These are phyloP conservation scores for Amanita fuliginea DNA, from an alignment of 768 basidiomycete species.

Conservation along the genomic window DNA sequence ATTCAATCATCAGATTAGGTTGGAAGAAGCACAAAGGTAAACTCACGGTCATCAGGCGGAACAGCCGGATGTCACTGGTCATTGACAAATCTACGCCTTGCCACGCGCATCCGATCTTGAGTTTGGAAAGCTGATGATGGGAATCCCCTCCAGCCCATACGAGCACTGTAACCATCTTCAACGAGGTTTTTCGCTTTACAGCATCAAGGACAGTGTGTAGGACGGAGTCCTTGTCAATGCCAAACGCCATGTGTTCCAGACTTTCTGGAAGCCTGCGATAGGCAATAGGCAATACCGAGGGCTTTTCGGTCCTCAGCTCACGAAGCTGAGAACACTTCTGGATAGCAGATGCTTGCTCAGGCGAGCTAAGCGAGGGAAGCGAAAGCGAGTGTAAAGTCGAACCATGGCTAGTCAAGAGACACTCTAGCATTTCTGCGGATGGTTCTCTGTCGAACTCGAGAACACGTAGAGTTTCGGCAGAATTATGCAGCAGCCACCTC, in stretches of 20 bases:
- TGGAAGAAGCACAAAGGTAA: slow-evolving; percentile 10
- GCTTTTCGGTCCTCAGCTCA: slow-evolving; percentile 46
- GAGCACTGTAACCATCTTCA: slow-evolving; percentile 43
- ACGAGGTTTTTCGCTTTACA: slow-evolving; percentile 31
- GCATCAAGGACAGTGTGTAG: slow-evolving; percentile 44
- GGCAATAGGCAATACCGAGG: slow-evolving; percentile 1
- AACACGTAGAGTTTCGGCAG: slow-evolving; percentile 32
- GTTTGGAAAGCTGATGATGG: slow-evolving; percentile 37
- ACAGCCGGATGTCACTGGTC: slow-evolving; percentile 37
- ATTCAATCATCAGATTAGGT: slow-evolving; percentile 8
- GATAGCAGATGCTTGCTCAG: slow-evolving; percentile 34
- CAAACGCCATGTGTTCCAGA: slow-evolving; percentile 48
- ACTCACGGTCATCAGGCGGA: slow-evolving; percentile 43
- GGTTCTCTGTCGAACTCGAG: slow-evolving; percentile 57
- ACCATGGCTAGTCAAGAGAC: slow-evolving; percentile 39
- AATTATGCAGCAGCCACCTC: slow-evolving; percentile 59
- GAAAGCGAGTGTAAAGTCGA: slow-evolving; percentile 40
- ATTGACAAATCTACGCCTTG: slow-evolving; percentile 45
- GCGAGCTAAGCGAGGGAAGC: slow-evolving; percentile 41
- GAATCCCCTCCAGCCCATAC: slow-evolving; percentile 39
- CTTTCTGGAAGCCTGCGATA: slow-evolving; percentile 5
- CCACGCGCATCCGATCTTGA: slow-evolving; percentile 57
- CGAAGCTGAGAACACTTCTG: slow-evolving; percentile 38
- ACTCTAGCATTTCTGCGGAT: slow-evolving; percentile 39
- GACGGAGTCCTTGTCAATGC: slow-evolving; percentile 43